Evolutionary conservation across 2,329 filamentous ascomycete genomes (phyloP), one percentile per base, ranked within the genome.

Genomic region (Neofusicoccum cordaticola): DNA sequence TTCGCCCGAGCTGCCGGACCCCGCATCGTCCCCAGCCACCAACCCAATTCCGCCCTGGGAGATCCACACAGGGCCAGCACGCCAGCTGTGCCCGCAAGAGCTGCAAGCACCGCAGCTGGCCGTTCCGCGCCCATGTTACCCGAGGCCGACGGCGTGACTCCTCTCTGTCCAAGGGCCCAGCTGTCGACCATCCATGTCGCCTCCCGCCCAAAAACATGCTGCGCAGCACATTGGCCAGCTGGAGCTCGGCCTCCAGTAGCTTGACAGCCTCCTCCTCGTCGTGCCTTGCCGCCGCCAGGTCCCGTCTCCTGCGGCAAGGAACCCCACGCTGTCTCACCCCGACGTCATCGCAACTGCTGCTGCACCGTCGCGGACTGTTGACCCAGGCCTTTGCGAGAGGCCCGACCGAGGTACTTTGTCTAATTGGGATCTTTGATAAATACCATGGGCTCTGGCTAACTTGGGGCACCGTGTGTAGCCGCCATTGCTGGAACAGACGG

Each of bases 401-500:
- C 15, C 74, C 75, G 48, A 70, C 68, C 13, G 72, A 76, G 70
- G 76, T 74, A 69, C 11, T 31, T 57, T 64, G 71, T 65, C 70
- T 65, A 51, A 9, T 42, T 27, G 12, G 17, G 13, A 4, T 1
- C 58, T 47, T 22, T 35, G 13, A n/a, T 2, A 6, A 11, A 37
- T 7, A 37, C 27, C 31, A 19, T 42, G 22, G 15, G 6, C 9
- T 19, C n/a, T 47, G 13, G 62, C 47, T 50, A 11, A 37, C 9
- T 1, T 8, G 11, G 8, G 15, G 13, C 8, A 3, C 12, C 17
- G 4, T 2, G 15, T 42, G 31, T 66, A 92, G 88, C 89, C 90
- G 3, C 82, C 88, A 0, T 79, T 93, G 7, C 84, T 91, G 53
- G 79, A 83, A 5, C 81, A 88, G 64, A 93, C 90, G 0, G 86